Evolutionary conservation across 352 stramenopile species (phyloP), one percentile per base, ranked within the genome.

Genomic region (Aphanomyces stellatus): DNA sequence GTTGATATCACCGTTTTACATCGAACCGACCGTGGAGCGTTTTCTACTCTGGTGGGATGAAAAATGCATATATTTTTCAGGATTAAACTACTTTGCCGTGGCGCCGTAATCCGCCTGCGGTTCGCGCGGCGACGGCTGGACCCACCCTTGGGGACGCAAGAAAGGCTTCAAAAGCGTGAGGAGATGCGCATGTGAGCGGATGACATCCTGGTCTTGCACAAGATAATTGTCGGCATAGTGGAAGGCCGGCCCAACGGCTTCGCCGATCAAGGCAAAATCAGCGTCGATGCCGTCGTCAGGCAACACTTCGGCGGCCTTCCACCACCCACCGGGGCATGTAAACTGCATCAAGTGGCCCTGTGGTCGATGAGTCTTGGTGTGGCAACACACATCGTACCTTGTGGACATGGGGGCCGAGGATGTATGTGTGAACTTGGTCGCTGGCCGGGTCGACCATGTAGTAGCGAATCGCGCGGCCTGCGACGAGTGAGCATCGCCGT

Each of bases 171-270:
- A 30, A 46, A 19, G 1, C 13, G 37, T 11, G 11, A 46, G n/a
- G n/a, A 46, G 37, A 22, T 30, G 6, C 8, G 56, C 31, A n/a
- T 46, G 31, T 15, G 31, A 48, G 13, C 51, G 37, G 25, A 41
- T 19, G 19, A 67, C 51, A 25, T 67, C 41, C 4, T 35, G 2
- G 28, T 49, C 34, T 19, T 57, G 15, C 5, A 67, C 10, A 10
- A 67, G 37, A 17, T 30, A 67, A 25, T 49, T 67, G 49, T 67
- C 60, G 3, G 60, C 48, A 31, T 67, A 67, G 27, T 67, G 40
- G n/a, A 67, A 67, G 15, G 60, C 40, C 2, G 60, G 60, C 25
- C 60, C 48, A 13, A 67, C 60, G 11, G 60, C 60, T 22, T 67
- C 60, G 11, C 40, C 57, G n/a, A 67, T 15, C 24, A 67, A 31